Percentiles rank a stretch among this genome's conserved stretches.
Evolutionary conservation across 1,284 basidiomycete species (phyloP).

Genomic region (Leccinum variabile): DNA sequence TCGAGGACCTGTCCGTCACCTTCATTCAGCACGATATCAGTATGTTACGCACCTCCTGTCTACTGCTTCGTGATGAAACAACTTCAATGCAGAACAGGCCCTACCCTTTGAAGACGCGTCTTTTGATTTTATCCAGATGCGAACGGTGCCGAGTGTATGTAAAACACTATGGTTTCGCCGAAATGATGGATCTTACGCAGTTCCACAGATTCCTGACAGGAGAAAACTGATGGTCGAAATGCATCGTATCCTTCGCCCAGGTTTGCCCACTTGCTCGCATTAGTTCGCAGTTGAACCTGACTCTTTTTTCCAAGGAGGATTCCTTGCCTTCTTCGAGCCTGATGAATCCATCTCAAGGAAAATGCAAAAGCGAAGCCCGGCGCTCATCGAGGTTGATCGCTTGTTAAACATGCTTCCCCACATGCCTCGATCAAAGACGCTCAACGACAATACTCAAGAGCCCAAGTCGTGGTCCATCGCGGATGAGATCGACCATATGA

Average conservation of each 20-base stretch:
- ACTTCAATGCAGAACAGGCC: not conserved
- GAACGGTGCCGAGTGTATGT: constrained; percentile 10
- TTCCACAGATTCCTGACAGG: constrained; percentile 8
- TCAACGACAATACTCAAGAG: not conserved
- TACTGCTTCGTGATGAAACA: not conserved
- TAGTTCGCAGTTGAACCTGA: not conserved
- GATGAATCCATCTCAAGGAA: constrained; percentile 7
- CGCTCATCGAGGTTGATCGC: constrained; percentile 9
- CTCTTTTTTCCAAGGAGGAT: constrained; percentile 1
- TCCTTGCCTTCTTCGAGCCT: constrained; percentile 8
- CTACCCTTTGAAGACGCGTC: constrained; percentile 11
- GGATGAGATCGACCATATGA: constrained; percentile 2
- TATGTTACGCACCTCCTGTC: not conserved
- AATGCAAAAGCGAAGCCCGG: constrained; percentile 2
- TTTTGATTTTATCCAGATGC: constrained; percentile 11
- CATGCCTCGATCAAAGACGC: constrained; percentile 7
- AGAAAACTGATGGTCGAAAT: constrained; percentile 5
- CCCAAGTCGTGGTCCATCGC: constrained; percentile 10
- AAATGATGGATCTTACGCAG: not conserved
- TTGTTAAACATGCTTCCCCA: constrained; percentile 8
- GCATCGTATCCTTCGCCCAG: constrained; percentile 8
- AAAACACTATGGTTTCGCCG: not conserved
- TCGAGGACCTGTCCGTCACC: not conserved
- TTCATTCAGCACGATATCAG: constrained; percentile 11
- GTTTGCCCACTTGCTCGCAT: not conserved